These are phyloP conservation scores for Luzula sylvatica DNA, from an alignment of 176 grass and related monocot species.

Conservation along the genomic window DNA sequence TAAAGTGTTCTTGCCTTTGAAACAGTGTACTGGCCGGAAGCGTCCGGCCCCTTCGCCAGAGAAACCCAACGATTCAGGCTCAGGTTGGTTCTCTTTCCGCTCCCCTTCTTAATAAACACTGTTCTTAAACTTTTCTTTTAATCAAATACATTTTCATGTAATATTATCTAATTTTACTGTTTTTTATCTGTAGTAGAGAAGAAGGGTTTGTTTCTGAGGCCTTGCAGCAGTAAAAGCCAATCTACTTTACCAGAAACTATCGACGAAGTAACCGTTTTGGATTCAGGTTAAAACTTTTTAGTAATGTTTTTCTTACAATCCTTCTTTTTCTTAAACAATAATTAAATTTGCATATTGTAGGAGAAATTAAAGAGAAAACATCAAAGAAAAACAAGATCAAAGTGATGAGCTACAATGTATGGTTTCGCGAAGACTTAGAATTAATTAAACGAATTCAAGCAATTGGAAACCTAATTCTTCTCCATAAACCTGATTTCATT, in stretches of 20 bases:
- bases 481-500: slow-evolving; percentile 52
- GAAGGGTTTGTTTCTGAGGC: slow-evolving; percentile 11
- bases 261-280: slow-evolving; percentile 8
- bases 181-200: slow-evolving; percentile 14
- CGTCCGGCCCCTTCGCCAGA: slow-evolving; percentile 10
- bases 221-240: slow-evolving; percentile 9
- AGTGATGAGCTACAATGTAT: slow-evolving; percentile 92
- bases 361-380: slow-evolving; percentile 16
- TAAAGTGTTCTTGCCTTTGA: slow-evolving; percentile 43
- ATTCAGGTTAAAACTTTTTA: slow-evolving; percentile 3
- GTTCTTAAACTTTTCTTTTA: slow-evolving; percentile 2
- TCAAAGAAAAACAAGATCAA: slow-evolving; percentile 36
- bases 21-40: slow-evolving; percentile 20
- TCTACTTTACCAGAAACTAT: no score
- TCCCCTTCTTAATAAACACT: slow-evolving; percentile 6
- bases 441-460: slow-evolving; percentile 49
- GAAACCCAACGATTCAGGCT: background rate
- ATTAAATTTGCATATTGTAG: slow-evolving; percentile 5
- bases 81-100: background rate
- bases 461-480: slow-evolving; percentile 53
- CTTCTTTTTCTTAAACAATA: background rate
- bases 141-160: background rate
- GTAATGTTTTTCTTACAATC: background rate
- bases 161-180: background rate
- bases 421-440: slow-evolving; percentile 88